Evolutionary conservation across 306 rosid species (phyloP), one percentile per base, ranked within the genome.

Genomic region (Pueraria montana): DNA sequence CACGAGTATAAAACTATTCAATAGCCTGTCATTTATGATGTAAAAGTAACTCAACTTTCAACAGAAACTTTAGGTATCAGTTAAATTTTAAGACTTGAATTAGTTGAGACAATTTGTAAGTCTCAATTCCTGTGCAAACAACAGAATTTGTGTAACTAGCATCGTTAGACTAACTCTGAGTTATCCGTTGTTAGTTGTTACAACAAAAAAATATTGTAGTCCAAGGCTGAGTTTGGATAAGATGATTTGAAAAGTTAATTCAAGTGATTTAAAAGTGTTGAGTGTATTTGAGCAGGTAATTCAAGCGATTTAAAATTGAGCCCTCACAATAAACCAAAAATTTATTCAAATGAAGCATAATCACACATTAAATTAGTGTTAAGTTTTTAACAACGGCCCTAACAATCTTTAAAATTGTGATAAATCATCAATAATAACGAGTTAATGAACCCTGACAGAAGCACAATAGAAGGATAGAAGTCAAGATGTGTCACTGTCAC

Each of bases 11-110:
- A n/a, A 30, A 62, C n/a, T 61, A 76, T 17, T 62, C 79, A 20
- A 56, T 61, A 61, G 63, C 59, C 32, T 23, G 32, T 40, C 48
- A 43, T 55, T 40, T 71, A 59, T 26, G 38, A 59, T 32, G 72
- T 71, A 71, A 14, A 72, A 72, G 43, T 46, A 81, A 46, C n/a
- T 72, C 43, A 32, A 46, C 2, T 53, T 80, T 58, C 48, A 26
- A 20, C 58, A 42, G 59, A 30, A 30, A 63, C 18, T 64, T 63
- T 11, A 8, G 50, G 63, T 48, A 18, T 27, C 36, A 26, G 74
- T 77, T 26, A 36, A 36, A 8, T 20, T n/a, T n/a, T 6, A 34
- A 34, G 23, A 7, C 9, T 53, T 68, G 13, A 43, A 26, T 45
- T 77, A 67, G 58, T n/a, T 76, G 58, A 59, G 71, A 24, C 10